Evolutionary conservation across 1,284 basidiomycete species (phyloP).

Genomic region (Fomitopsis palustris): DNA sequence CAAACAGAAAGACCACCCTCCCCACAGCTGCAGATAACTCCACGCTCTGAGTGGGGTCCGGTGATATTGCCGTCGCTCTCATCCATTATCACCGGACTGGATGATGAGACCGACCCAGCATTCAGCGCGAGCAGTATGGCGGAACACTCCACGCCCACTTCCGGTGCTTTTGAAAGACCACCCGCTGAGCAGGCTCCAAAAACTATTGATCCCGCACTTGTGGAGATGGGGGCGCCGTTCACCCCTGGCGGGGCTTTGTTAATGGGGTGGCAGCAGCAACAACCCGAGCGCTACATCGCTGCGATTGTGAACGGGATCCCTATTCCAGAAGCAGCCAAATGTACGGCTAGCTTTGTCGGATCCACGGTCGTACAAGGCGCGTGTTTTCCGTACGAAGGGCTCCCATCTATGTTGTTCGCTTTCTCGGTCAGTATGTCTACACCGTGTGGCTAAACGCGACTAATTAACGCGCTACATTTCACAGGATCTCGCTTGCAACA

Average conservation of each 20-base stretch:
- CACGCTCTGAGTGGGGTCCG: too few species aligned
- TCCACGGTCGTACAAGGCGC: background rate
- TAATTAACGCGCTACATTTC: background rate
- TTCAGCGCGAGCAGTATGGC: too few species aligned
- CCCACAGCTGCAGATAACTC: background rate
- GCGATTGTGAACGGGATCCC: background rate
- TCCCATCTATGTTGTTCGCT: background rate
- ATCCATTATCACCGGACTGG: too few species aligned
- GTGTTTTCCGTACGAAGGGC: background rate
- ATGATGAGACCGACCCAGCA: too few species aligned
- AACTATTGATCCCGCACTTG: too few species aligned
- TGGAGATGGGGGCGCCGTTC: too few species aligned
- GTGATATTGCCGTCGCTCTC: too few species aligned
- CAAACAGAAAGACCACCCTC: background rate
- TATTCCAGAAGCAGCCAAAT: background rate
- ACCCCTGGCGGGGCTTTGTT: too few species aligned
- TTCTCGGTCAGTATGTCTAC: background rate
- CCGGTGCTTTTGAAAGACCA: too few species aligned
- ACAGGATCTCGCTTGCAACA: background rate
- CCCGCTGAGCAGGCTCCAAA: too few species aligned
- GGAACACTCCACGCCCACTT: too few species aligned
- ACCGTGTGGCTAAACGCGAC: background rate
- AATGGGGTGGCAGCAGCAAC: too few species aligned
- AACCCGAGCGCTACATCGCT: background rate
- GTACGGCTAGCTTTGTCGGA: background rate